Evolutionary conservation across 2,329 filamentous ascomycete genomes (phyloP).

Genomic region (Fusarium nodosum): DNA sequence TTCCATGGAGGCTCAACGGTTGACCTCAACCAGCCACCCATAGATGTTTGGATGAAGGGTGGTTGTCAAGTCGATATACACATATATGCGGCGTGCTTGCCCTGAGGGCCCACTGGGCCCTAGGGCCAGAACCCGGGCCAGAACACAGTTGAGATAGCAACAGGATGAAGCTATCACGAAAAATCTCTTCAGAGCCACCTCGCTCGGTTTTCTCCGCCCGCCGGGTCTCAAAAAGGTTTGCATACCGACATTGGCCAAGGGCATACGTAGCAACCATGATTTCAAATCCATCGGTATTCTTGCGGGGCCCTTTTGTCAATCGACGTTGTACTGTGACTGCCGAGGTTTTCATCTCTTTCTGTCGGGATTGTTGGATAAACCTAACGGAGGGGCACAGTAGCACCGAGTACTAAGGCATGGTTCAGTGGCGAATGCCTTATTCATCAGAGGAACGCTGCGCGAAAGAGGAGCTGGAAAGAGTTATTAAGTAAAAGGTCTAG

Average conservation of each 20-base stretch:
- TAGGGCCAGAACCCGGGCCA: constrained; percentile 13
- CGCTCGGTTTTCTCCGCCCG: not conserved
- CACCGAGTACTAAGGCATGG: constrained; percentile 29
- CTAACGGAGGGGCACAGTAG: constrained; percentile 28
- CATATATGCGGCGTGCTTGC: not conserved
- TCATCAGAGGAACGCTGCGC: constrained; percentile 36
- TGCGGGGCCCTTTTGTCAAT: constrained; percentile 12
- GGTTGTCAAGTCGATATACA: not conserved
- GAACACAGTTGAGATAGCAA: constrained; percentile 25
- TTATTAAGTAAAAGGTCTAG: constrained; percentile 14
- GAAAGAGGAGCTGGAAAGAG: constrained; percentile 24
- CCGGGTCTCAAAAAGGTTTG: constrained; percentile 1
- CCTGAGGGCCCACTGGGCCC: constrained; percentile 15
- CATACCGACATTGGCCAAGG: constrained; percentile 2
- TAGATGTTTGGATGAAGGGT: not conserved
- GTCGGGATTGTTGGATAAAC: constrained; percentile 12
- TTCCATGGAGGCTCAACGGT: not conserved
- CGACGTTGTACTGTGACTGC: constrained; percentile 15
- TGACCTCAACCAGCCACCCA: constrained; percentile 24
- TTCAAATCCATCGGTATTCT: constrained; percentile 7
- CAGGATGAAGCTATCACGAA: constrained; percentile 29
- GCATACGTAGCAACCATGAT: constrained; percentile 1
- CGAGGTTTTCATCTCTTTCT: constrained; percentile 3
- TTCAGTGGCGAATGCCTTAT: constrained; percentile 14
- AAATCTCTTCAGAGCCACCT: constrained; percentile 16